phyloP scores from a whole-genome alignment of 2,329 filamentous ascomycete genomes.

The Verticillium tricorpus region DNA sequence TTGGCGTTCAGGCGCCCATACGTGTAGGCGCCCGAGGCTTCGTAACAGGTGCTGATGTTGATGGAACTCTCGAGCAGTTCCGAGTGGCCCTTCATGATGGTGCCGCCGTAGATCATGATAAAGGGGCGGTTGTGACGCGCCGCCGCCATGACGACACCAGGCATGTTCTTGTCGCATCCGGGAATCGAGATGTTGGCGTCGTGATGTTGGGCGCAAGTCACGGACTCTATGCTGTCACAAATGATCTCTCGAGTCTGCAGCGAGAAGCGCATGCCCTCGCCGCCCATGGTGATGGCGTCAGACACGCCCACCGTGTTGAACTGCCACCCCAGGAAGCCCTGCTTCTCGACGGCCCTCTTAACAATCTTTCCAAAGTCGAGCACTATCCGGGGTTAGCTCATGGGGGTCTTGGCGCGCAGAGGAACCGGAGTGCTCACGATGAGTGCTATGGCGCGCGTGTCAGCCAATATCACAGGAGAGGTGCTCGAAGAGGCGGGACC shows the following conservation, averaged over 20 bases:
- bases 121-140: slow-evolving; percentile 88
- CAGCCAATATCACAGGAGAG: background rate
- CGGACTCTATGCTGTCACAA: slow-evolving; percentile 88
- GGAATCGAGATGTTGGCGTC: slow-evolving; percentile 92
- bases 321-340: slow-evolving; percentile 90
- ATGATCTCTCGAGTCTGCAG: slow-evolving; percentile 89
- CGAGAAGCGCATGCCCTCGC: slow-evolving; percentile 92
- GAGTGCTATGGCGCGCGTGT: slow-evolving; percentile 24
- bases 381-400: slow-evolving; percentile 44
- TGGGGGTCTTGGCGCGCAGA: background rate
- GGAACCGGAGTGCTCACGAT: slow-evolving; percentile 26
- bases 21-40: slow-evolving; percentile 76
- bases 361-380: slow-evolving; percentile 83
- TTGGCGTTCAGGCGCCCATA: slow-evolving; percentile 75
- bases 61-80: slow-evolving; percentile 70
- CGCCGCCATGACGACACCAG: slow-evolving; percentile 84
- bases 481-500: slow-evolving; percentile 27
- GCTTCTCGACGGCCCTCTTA: slow-evolving; percentile 73
- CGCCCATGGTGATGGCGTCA: slow-evolving; percentile 93
- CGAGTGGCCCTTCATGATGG: slow-evolving; percentile 84
- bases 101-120: slow-evolving; percentile 92
- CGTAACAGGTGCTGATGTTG: slow-evolving; percentile 86
- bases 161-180: slow-evolving; percentile 98
- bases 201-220: slow-evolving; percentile 87
- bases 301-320: slow-evolving; percentile 88